Conservation (phyloP, 208 protist genomes). For the Trypanosoma cruzi region DNA sequence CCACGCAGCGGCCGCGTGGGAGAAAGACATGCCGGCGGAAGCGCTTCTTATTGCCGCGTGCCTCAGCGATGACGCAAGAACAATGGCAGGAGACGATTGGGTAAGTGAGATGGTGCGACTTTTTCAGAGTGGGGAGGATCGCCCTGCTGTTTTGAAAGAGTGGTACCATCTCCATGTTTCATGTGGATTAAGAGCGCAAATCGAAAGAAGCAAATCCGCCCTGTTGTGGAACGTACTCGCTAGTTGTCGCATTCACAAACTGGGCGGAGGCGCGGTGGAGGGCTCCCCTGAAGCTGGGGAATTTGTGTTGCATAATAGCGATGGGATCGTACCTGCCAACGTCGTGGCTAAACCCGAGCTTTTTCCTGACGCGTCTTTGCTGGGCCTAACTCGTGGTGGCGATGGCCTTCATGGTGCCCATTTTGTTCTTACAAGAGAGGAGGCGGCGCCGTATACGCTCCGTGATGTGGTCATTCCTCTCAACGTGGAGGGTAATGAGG, state of each 20-base stretch:
- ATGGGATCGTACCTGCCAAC: neutral
- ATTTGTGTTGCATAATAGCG: slow-evolving; percentile 40
- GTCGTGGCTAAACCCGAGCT: slow-evolving; percentile 25
- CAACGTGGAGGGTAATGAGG: slow-evolving; percentile 12
- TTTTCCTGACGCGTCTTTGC: slow-evolving; percentile 19
- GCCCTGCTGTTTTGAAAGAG: slow-evolving; percentile 49
- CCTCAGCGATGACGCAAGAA: slow-evolving; percentile 25
- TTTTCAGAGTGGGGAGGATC: slow-evolving; percentile 50
- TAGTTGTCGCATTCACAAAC: slow-evolving; percentile 56
- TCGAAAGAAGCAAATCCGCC: slow-evolving; percentile 33
- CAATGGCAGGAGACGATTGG: slow-evolving; percentile 23
- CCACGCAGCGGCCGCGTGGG: slow-evolving; percentile 62
- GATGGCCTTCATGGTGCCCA: neutral
- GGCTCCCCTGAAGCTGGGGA: slow-evolving; percentile 51
- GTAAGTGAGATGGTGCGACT: slow-evolving; percentile 30
- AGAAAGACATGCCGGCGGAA: slow-evolving; percentile 41
- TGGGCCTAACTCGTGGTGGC: slow-evolving; percentile 2
- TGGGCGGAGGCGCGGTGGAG: slow-evolving; percentile 22
- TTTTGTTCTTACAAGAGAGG: slow-evolving; percentile 29
- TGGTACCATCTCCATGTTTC: slow-evolving; percentile 51
- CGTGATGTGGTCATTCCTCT: slow-evolving; percentile 39
- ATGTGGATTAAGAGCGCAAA: slow-evolving; percentile 26
- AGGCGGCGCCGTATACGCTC: slow-evolving; percentile 27
- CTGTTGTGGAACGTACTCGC: slow-evolving; percentile 81
- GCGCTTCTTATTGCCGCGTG: slow-evolving; percentile 62